A percentile compares a stretch with the other conserved stretches of the same genome.
These are phyloP conservation scores for Entamoeba moshkovskii DNA, from an alignment of 208 protist species.

Conservation along the genomic window DNA sequence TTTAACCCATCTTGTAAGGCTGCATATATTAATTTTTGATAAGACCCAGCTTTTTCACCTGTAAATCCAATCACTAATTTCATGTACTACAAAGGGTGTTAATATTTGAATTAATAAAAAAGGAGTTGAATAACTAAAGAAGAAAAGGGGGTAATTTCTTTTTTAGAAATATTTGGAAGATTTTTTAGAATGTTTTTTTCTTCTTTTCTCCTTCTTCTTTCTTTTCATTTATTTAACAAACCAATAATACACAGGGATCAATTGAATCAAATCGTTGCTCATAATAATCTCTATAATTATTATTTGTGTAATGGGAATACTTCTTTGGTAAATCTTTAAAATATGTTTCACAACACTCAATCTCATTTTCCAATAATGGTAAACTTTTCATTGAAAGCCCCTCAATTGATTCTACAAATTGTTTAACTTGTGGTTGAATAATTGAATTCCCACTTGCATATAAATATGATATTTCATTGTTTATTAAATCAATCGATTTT, in stretches of 20 bases:
- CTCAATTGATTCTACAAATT: background rate
- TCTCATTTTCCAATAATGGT: background rate
- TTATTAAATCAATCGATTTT: background rate
- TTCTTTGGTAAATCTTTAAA: background rate
- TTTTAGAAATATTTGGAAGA: no score
- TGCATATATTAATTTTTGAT: background rate
- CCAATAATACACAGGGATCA: background rate
- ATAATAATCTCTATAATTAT: background rate
- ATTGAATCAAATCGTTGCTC: background rate
- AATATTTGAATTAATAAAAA: background rate
- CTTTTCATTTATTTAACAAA: no score
- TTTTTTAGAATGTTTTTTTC: no score
- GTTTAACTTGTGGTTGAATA: background rate
- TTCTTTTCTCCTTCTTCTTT: no score
- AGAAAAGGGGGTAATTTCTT: background rate
- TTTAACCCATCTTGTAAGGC: background rate
- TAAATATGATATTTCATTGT: background rate
- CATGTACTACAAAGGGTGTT: background rate
- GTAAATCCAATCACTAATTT: background rate
- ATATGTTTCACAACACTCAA: background rate
- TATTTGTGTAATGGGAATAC: background rate
- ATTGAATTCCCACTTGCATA: background rate
- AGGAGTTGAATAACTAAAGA: background rate
- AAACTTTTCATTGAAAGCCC: background rate
- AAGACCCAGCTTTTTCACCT: background rate